Percentiles rank a stretch among this genome's conserved stretches.
These are phyloP conservation scores for Psilocybe cyanescens DNA, from an alignment of 768 basidiomycete species.

Conservation along the genomic window DNA sequence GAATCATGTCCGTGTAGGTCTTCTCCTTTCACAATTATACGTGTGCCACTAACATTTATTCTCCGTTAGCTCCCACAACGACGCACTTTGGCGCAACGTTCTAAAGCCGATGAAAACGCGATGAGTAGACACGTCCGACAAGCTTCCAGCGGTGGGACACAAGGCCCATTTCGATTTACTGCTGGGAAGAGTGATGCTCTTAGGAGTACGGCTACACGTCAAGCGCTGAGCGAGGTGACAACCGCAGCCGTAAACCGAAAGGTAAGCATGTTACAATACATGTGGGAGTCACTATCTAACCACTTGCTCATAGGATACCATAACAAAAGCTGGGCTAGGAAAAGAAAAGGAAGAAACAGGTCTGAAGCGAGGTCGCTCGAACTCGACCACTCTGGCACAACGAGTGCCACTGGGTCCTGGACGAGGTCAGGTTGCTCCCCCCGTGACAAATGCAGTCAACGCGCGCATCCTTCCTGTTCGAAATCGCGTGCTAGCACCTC, in stretches of 20 bases:
- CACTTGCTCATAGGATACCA: conserved; percentile 42
- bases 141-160: conserved; percentile 47
- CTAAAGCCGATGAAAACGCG: conserved; percentile 81
- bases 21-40: conserved; percentile 12
- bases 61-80: conserved; percentile 64
- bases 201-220: conserved; percentile 67
- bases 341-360: conserved; percentile 74
- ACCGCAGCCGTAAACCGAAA: conserved; percentile 78
- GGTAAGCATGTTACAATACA: conserved; percentile 41
- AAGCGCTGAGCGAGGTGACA: conserved; percentile 83
- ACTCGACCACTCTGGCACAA: conserved; percentile 64
- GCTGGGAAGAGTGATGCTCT: conserved; percentile 49
- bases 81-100: conserved; percentile 66
- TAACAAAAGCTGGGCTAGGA: conserved; percentile 48
- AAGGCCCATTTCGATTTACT: conserved; percentile 54
- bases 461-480: conserved; percentile 37
- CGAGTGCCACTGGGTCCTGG: conserved; percentile 72
- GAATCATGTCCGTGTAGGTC: conserved; percentile 62
- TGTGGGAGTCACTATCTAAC: neutral
- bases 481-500: conserved; percentile 30
- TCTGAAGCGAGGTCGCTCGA: conserved; percentile 68
- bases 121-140: conserved; percentile 69
- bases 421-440: conserved; percentile 47
- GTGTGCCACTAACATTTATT: conserved; percentile 17
- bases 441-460: conserved; percentile 44